These are phyloP conservation scores for Vanrija sp. DNA, from an alignment of 1,284 basidiomycete species.

Conservation along the genomic window DNA sequence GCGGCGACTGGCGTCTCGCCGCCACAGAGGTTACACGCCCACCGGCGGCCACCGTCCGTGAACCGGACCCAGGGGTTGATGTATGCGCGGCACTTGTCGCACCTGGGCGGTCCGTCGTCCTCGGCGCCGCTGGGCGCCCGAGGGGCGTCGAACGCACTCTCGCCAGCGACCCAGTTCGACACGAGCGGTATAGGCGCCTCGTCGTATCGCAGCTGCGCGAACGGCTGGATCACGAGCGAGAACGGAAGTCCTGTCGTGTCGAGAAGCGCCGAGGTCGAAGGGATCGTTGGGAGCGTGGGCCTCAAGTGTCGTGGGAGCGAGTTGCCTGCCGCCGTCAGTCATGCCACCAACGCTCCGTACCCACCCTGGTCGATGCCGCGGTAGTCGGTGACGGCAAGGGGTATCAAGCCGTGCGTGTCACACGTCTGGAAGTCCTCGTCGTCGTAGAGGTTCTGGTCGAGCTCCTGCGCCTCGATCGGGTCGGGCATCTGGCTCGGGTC, in stretches of 20 bases:
- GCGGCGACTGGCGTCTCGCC: slow-evolving; percentile 75
- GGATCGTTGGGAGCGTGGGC: slow-evolving; percentile 67
- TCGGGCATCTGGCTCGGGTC: slow-evolving; percentile 90
- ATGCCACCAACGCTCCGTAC: slow-evolving; percentile 16
- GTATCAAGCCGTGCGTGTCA: slow-evolving; percentile 69
- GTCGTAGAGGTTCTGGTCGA: slow-evolving; percentile 80
- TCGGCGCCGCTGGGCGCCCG: slow-evolving; percentile 59
- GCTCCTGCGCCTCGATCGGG: slow-evolving; percentile 75
- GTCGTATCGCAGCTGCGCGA: slow-evolving; percentile 73
- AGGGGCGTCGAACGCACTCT: slow-evolving; percentile 59
- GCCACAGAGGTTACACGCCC: slow-evolving; percentile 90
- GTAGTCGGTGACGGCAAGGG: slow-evolving; percentile 82
- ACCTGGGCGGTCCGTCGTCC: slow-evolving; percentile 73
- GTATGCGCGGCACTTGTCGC: slow-evolving; percentile 81
- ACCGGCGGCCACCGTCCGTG: slow-evolving; percentile 76
- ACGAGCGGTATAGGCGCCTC: slow-evolving; percentile 81
- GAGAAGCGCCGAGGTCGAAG: slow-evolving; percentile 74
- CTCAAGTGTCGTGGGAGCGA: slow-evolving; percentile 66
- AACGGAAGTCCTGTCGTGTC: slow-evolving; percentile 80
- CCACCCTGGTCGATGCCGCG: slow-evolving; percentile 87
- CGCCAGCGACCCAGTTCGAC: slow-evolving; percentile 44
- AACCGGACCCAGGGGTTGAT: slow-evolving; percentile 94
- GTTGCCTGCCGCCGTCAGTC: slow-evolving; percentile 54
- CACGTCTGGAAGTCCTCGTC: slow-evolving; percentile 69
- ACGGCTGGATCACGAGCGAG: slow-evolving; percentile 82